phyloP scores from a whole-genome alignment of 2,329 filamentous ascomycete genomes.

The Beauveria scarabaeidicola region DNA sequence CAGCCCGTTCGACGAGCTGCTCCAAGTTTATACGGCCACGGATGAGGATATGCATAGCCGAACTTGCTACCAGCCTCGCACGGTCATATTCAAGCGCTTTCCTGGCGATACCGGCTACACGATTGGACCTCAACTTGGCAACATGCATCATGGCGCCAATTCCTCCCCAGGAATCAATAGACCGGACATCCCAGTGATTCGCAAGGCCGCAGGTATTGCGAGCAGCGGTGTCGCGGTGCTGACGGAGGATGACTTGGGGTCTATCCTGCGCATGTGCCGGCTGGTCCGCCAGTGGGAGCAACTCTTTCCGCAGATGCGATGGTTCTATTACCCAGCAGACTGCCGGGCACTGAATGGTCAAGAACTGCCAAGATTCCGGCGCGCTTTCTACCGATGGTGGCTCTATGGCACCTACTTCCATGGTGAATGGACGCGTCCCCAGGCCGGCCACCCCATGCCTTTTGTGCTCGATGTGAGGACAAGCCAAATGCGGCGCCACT shows the following conservation, averaged over 20 bases:
- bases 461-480: slow-evolving; percentile 32
- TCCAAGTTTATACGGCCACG: slow-evolving; percentile 38
- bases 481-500: slow-evolving; percentile 35
- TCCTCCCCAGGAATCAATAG: neutral
- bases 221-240: slow-evolving; percentile 20
- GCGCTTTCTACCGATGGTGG: slow-evolving; percentile 47
- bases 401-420: slow-evolving; percentile 46
- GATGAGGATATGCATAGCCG: slow-evolving; percentile 26
- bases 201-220: neutral
- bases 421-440: slow-evolving; percentile 30
- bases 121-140: slow-evolving; percentile 15
- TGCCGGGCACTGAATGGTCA: slow-evolving; percentile 33
- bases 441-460: slow-evolving; percentile 29
- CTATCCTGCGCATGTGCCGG: slow-evolving; percentile 26
- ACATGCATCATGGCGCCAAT: slow-evolving; percentile 7
- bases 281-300: slow-evolving; percentile 31
- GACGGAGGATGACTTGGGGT: slow-evolving; percentile 24
- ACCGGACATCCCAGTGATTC: neutral
- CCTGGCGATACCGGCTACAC: slow-evolving; percentile 23
- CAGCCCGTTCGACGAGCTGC: slow-evolving; percentile 36
- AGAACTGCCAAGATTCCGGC: slow-evolving; percentile 40
- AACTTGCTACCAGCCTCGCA: slow-evolving; percentile 30
- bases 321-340: slow-evolving; percentile 37
- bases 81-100: slow-evolving; percentile 30
- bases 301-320: slow-evolving; percentile 35